Conservation (phyloP, 116 monocot genomes). For the Papilionanthe hybrid region DNA sequence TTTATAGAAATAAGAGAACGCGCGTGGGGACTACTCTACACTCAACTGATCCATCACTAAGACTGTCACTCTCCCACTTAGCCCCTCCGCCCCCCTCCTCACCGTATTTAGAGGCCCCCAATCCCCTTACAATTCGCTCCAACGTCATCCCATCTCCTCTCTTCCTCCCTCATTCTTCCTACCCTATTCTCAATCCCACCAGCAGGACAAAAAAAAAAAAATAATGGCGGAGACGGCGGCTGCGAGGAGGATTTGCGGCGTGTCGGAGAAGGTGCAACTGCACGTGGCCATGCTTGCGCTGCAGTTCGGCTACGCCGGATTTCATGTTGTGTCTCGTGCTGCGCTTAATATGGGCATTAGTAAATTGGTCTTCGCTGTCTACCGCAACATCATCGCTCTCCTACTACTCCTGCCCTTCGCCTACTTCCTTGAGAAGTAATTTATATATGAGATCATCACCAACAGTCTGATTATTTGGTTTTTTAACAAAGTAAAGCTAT, state of each 20-base stretch:
- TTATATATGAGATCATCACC: not conserved
- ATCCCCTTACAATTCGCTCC: not conserved
- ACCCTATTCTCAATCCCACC: not conserved
- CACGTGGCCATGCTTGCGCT: constrained; percentile 84
- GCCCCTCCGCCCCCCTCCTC: too few species aligned
- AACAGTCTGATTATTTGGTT: not conserved
- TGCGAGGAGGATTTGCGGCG: constrained; percentile 53
- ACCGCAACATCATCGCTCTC: constrained; percentile 92
- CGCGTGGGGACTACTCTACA: not conserved
- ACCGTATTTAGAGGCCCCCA: not conserved
- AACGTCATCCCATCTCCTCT: not conserved
- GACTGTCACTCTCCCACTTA: not conserved
- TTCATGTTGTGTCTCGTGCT: constrained; percentile 81
- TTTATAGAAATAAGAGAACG: not conserved
- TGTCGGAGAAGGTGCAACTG: constrained; percentile 90
- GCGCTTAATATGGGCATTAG: constrained; percentile 98
- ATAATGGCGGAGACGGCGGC: constrained; percentile 47
- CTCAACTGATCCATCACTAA: not conserved
- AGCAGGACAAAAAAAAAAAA: not conserved
- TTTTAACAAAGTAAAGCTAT: too few species aligned
- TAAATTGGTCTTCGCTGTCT: constrained; percentile 91
- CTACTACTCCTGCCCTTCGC: constrained; percentile 87
- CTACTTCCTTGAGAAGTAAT: constrained; percentile 90
- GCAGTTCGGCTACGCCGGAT: constrained; percentile 97
- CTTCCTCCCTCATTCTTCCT: not conserved